phyloP scores from a whole-genome alignment of 805 yeast genomes.

The Candida andamanensis region DNA sequence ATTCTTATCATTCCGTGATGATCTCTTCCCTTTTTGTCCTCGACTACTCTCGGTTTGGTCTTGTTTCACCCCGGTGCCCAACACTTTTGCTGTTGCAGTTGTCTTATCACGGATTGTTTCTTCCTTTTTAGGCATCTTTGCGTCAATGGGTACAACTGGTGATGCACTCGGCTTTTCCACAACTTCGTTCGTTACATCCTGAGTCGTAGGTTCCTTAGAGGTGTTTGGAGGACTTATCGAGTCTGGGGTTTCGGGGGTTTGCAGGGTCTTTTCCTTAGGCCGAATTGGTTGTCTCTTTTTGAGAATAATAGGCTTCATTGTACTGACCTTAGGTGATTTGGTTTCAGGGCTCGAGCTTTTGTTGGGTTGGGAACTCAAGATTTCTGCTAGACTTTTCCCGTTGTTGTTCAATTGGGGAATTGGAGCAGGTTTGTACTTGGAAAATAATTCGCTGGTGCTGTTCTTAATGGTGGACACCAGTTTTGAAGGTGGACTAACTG shows the following conservation, averaged over 20 bases:
- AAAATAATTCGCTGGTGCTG: not conserved
- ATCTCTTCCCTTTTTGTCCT: too few species aligned
- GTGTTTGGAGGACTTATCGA: conserved; percentile 11
- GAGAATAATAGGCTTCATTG: conserved; percentile 32
- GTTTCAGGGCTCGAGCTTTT: conserved; percentile 9
- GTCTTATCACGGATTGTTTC: too few species aligned
- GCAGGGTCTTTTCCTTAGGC: conserved; percentile 6
- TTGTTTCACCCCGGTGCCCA: too few species aligned
- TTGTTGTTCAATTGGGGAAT: conserved; percentile 13
- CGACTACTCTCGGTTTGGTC: too few species aligned
- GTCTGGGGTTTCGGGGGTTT: not conserved
- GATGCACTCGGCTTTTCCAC: too few species aligned
- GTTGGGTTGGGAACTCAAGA: conserved; percentile 23
- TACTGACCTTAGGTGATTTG: conserved; percentile 20
- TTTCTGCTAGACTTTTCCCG: conserved; percentile 36
- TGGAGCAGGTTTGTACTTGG: conserved; percentile 14
- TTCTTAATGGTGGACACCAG: conserved; percentile 3
- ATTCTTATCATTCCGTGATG: too few species aligned
- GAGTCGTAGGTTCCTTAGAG: too few species aligned
- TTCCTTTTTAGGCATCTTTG: too few species aligned
- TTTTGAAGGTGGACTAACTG: conserved; percentile 6
- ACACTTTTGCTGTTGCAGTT: too few species aligned
- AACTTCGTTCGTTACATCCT: too few species aligned
- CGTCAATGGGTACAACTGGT: too few species aligned
- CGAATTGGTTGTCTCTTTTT: conserved; percentile 24